Conservation (phyloP, 371 early-diverging fungal genomes). For the Mortierella sp. region DNA sequence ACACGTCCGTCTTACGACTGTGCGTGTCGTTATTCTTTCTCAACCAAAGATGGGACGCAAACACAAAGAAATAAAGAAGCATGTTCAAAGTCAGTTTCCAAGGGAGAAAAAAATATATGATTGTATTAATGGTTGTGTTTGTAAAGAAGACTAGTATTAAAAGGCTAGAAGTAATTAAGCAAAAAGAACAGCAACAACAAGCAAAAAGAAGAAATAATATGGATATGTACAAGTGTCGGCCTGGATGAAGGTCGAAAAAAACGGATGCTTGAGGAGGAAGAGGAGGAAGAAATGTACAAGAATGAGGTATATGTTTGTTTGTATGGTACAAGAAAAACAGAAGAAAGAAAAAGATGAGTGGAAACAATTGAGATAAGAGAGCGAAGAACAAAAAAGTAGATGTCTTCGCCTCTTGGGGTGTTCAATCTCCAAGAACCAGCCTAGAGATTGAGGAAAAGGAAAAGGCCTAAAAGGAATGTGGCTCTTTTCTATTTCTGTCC, state of each 20-base stretch:
- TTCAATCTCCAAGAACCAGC: conserved; percentile 9
- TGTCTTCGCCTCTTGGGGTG: neutral
- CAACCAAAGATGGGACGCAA: too few species aligned
- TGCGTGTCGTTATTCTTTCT: too few species aligned
- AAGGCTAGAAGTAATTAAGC: neutral
- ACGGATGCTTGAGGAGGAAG: too few species aligned
- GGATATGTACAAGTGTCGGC: conserved; percentile 8
- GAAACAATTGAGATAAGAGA: neutral
- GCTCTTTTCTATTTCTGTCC: neutral
- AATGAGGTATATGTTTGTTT: neutral
- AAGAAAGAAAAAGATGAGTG: neutral
- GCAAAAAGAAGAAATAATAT: neutral
- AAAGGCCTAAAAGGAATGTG: neutral
- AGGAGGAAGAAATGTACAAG: conserved; percentile 10
- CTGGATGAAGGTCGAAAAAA: conserved; percentile 6
- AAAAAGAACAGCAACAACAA: neutral
- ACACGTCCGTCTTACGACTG: too few species aligned
- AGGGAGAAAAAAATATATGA: neutral
- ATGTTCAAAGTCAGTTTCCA: neutral
- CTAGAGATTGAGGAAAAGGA: neutral
- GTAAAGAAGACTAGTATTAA: conserved; percentile 3
- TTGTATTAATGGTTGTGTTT: neutral
- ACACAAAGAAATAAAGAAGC: neutral
- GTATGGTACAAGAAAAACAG: conserved; percentile 5
- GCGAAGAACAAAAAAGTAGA: neutral